These are phyloP conservation scores for Adansonia rubrostipa DNA, from an alignment of 441 rosid genomes.

Conservation along the genomic window DNA sequence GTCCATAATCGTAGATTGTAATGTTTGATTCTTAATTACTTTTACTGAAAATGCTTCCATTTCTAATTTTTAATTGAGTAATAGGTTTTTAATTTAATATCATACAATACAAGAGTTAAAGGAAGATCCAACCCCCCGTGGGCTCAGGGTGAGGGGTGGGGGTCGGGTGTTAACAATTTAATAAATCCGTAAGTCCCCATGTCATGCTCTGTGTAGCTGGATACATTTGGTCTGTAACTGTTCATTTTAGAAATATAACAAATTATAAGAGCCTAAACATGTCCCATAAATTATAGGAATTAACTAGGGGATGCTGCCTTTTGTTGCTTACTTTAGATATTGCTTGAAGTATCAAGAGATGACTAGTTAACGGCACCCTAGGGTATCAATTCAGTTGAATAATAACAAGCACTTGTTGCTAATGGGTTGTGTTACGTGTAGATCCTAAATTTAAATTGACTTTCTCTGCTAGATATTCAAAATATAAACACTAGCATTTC, in stretches of 20 bases:
- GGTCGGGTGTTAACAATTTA: background rate
- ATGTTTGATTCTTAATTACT: background rate
- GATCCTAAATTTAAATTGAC: background rate
- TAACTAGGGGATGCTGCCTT: background rate
- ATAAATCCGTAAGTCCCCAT: background rate
- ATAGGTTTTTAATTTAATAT: background rate
- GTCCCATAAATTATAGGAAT: background rate
- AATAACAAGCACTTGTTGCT: background rate
- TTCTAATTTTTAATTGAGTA: background rate
- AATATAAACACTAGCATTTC: background rate
- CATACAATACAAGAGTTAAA: constrained; percentile 1
- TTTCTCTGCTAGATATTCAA: background rate
- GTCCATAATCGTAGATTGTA: background rate
- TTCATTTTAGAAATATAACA: background rate
- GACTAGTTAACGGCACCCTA: background rate
- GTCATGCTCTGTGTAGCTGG: background rate
- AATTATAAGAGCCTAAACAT: background rate
- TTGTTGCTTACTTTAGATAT: background rate
- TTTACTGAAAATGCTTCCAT: background rate
- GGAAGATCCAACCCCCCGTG: background rate
- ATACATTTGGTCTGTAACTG: background rate
- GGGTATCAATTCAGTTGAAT: constrained; percentile 3
- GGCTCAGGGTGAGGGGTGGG: background rate
- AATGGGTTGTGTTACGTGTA: background rate
- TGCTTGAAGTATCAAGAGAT: background rate